Conservation (phyloP, 1,284 basidiomycete genomes). For the Fomitopsis betulina region DNA sequence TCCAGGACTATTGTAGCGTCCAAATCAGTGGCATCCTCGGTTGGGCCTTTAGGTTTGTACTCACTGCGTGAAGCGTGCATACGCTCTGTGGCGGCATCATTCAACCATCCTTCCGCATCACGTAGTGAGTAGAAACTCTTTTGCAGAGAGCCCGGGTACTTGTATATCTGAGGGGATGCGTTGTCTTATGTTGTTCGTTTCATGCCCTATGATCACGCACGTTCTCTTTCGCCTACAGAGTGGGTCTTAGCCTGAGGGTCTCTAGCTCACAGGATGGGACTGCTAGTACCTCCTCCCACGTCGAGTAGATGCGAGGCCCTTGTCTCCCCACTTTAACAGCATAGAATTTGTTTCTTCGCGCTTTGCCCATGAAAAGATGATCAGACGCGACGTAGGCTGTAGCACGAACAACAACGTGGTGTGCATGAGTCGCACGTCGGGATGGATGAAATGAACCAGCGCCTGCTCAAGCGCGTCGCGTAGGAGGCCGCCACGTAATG, state of each 20-base stretch:
- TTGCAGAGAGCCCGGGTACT: slow-evolving; percentile 21
- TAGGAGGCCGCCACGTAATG: no score
- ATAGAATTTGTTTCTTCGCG: no score
- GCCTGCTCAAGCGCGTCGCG: no score
- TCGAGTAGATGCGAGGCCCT: no score
- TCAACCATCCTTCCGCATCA: slow-evolving; percentile 45
- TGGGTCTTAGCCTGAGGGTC: background rate
- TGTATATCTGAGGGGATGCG: slow-evolving; percentile 13
- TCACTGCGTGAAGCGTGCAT: no score
- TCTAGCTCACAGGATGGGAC: background rate
- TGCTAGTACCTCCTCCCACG: slow-evolving; percentile 26
- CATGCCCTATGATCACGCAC: background rate
- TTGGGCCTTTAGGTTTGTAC: background rate
- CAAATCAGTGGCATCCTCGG: no score
- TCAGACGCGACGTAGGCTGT: no score
- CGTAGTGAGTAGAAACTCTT: slow-evolving; percentile 41
- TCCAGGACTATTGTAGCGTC: background rate
- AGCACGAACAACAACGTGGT: no score
- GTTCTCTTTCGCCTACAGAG: background rate
- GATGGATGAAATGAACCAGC: no score
- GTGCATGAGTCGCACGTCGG: no score
- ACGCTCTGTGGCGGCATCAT: background rate
- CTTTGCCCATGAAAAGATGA: no score
- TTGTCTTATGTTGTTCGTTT: background rate
- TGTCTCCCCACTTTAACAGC: no score